phyloP scores from a whole-genome alignment of 805 yeast species.

The Debaryomyces hansenii region DNA sequence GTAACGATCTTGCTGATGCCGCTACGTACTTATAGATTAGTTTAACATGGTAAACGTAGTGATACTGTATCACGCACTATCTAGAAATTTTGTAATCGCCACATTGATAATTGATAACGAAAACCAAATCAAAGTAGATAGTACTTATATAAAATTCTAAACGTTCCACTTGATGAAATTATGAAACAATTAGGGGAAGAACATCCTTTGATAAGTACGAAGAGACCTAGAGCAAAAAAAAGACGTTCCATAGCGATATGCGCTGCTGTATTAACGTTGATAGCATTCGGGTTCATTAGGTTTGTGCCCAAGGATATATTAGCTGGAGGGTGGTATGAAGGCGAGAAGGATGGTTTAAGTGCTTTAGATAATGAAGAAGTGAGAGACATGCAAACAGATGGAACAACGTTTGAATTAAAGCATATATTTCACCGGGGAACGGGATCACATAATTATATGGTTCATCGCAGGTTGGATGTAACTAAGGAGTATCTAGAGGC shows the following conservation, averaged over 20 bases:
- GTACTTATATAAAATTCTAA: background rate
- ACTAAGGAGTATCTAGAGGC: constrained; percentile 38
- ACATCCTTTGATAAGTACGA: background rate
- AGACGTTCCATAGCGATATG: too few relatives aligned
- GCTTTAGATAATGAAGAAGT: too few relatives aligned
- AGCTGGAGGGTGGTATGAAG: too few relatives aligned
- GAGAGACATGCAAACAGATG: background rate
- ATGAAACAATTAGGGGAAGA: background rate
- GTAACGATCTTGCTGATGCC: constrained; percentile 7
- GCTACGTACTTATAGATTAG: constrained; percentile 6
- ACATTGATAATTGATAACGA: constrained; percentile 1
- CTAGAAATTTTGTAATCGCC: background rate
- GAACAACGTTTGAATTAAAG: constrained; percentile 34
- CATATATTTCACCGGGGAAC: constrained; percentile 67
- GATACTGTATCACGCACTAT: background rate
- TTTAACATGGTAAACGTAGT: background rate
- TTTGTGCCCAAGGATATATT: too few relatives aligned
- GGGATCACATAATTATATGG: constrained; percentile 35
- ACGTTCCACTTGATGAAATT: background rate
- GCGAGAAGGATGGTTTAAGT: too few relatives aligned
- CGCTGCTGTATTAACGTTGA: too few relatives aligned
- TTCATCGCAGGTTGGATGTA: constrained; percentile 52
- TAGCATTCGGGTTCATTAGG: too few relatives aligned
- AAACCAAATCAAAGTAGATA: too few relatives aligned
- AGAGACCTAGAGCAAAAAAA: too few relatives aligned